Conservation (phyloP, 2,329 filamentous ascomycete genomes). For the Delphinella strobiligena region DNA sequence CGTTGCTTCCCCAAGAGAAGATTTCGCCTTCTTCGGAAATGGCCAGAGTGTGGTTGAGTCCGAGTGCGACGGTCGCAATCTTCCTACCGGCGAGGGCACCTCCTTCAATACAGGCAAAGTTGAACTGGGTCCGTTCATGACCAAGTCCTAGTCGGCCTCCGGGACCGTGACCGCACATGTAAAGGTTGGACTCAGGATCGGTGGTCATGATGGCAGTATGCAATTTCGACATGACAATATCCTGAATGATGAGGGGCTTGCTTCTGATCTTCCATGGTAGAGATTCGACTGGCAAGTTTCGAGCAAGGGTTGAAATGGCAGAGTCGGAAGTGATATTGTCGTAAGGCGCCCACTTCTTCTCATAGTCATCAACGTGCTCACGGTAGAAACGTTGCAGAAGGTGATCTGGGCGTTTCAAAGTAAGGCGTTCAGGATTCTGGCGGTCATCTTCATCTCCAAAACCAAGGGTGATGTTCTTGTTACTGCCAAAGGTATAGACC, state of each 20-base stretch:
- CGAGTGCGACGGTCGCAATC: constrained; percentile 66
- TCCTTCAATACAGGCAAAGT: constrained; percentile 69
- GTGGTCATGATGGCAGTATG: constrained; percentile 81
- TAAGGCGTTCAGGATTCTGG: constrained; percentile 79
- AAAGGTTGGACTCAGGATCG: constrained; percentile 81
- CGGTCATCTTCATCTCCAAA: constrained; percentile 94
- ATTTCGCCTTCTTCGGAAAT: constrained; percentile 78
- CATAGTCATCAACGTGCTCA: constrained; percentile 44
- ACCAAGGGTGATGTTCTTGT: constrained; percentile 85
- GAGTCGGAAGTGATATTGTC: constrained; percentile 17
- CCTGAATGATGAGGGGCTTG: constrained; percentile 62
- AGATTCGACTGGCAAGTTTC: constrained; percentile 31
- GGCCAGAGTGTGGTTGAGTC: constrained; percentile 83
- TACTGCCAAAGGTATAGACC: constrained; percentile 87
- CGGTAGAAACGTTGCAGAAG: constrained; percentile 62
- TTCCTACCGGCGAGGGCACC: constrained; percentile 62
- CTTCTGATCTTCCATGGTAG: constrained; percentile 64
- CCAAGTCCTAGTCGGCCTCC: constrained; percentile 82
- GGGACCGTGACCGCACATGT: constrained; percentile 82
- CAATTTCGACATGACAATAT: constrained; percentile 79
- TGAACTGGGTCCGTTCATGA: constrained; percentile 80
- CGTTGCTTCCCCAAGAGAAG: constrained; percentile 90
- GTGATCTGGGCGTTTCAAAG: constrained; percentile 63
- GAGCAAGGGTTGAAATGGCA: constrained; percentile 9
- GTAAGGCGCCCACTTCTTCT: constrained; percentile 25